Evolutionary conservation across 352 stramenopile species (phyloP), one percentile per base, ranked within the genome.

Genomic region (Paralagenidium karlingii): DNA sequence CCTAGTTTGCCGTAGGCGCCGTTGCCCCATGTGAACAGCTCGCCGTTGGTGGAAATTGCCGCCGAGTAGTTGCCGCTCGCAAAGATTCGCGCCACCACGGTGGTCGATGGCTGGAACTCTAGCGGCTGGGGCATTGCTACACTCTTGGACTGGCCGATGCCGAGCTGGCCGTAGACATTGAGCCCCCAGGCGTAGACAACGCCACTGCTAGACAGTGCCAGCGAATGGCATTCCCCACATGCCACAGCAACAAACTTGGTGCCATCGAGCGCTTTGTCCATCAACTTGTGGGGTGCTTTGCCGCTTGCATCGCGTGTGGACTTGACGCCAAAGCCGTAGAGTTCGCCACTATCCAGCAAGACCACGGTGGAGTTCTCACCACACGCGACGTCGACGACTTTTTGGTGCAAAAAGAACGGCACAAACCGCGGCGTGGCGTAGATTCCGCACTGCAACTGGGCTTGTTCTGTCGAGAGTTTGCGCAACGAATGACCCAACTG

Each of bases 341-440:
- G 46, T 6, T 56, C 66, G 0, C 82, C 82, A 19, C 64, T 54
- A 22, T 50, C 43, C 1, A 87, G 68, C 13, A 94, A 33, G 5
- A 71, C 60, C 3, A 83, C 45, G 0, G 82, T 93, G 38, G 94
- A 94, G 19, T 62, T 69, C 8, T 80, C 61, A 1, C 82, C 82
- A 38, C 82, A 95, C 24, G 58, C 62, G 13, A 82, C 63, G 21
- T 68, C 55, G 3, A 56, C 32, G 11, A 75, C 63, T 2, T 39
- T 47, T 5, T 64, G 45, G 24, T 65, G 63, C 7, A 54, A 55
- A 3, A 83, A 38, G 28, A 88, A 68, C 3, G 54, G 57, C 1
- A 93, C 82, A 27, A 78, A 79, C 45, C 83, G 88, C 19, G 82
- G 80, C 57, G 60, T 75, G 6, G 82, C 63, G 22, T 73, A 81